Percentiles rank a stretch among this genome's conserved stretches.
These are phyloP conservation scores for Larix kaempferi DNA, from an alignment of 75 land plant genomes.

Conservation along the genomic window DNA sequence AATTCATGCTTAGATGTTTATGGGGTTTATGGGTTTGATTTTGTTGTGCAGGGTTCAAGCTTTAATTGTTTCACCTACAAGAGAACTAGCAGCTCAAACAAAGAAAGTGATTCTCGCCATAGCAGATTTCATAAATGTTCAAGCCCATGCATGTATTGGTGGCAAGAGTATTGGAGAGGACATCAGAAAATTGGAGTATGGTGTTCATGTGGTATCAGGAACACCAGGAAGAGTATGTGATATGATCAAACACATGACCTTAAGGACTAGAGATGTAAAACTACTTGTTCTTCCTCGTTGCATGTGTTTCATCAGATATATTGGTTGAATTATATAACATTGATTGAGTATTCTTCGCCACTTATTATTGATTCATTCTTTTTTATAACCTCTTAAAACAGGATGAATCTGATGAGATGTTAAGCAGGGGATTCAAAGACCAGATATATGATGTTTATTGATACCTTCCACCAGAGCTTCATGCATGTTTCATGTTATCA, in stretches of 20 bases:
- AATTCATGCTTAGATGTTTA: neutral
- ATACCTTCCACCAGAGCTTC: constrained; percentile 96
- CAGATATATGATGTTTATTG: constrained; percentile 99
- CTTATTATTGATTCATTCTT: neutral
- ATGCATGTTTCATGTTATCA: constrained; percentile 28
- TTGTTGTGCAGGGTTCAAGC: constrained; percentile 83
- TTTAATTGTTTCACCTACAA: constrained; percentile 87
- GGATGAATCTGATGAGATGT: constrained; percentile 99
- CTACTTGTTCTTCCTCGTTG: constrained; percentile 76
- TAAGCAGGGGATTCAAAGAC: constrained; percentile 98
- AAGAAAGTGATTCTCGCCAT: constrained; percentile 84
- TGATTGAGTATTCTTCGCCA: neutral
- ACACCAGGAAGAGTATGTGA: constrained; percentile 98
- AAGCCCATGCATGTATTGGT: constrained; percentile 94
- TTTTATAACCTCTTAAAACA: constrained; percentile 13
- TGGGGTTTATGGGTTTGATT: neutral
- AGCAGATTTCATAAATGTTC: constrained; percentile 84
- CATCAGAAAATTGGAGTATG: constrained; percentile 85
- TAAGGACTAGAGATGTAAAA: constrained; percentile 88
- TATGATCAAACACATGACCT: constrained; percentile 92
- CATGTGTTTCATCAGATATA: neutral
- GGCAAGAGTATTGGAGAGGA: constrained; percentile 97
- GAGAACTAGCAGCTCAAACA: constrained; percentile 94
- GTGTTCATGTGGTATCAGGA: constrained; percentile 98
- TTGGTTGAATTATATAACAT: neutral